Evolutionary conservation across 2,329 filamentous ascomycete genomes (phyloP), one percentile per base, ranked within the genome.

Genomic region (Immersiporthe knoxdaviesiana): DNA sequence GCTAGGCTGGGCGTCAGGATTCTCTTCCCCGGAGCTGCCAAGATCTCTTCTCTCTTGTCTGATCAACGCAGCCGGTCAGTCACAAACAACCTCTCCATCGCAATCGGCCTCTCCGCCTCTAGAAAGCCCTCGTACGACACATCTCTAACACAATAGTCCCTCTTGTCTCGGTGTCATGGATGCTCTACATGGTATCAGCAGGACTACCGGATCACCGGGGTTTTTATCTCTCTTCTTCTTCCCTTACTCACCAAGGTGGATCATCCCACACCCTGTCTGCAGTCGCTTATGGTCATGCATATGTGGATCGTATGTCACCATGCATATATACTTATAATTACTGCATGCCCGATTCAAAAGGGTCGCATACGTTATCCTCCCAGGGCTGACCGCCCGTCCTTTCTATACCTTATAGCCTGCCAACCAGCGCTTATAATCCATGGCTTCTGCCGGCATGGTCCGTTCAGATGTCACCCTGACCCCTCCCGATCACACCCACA

Each of bases 251-350:
- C 37, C 35, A 16, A 62, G 18, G 37, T 27, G 39, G n/a, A 21
- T 27, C 35, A 39, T 44, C 37, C n/a, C n/a, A n/a, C n/a, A 30
- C 1, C 37, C 35, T 50, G 60, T 63, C n/a, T 24, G 60, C 39
- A 63, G 60, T 63, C 60, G 60, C 60, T 44, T 63, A 47, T 47
- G 41, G 44, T n/a, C 39, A 47, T 63, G 24, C 37, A 50, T 30
- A 5, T 30, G 60, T 63, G 60, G 60, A 30, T 44, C 60, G 60
- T 63, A n/a, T 35, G 11, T 30, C 60, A 63, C 24, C 32, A 32
- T 60, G 58, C 58, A 60, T 60, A 35, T 35, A 35, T n/a, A n/a
- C n/a, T n/a, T n/a, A n/a, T n/a, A n/a, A n/a, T n/a, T n/a, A 21
- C 44, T 47, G 35, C 32, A 60, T n/a, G 14, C 5, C 32, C 32